Evolutionary conservation across 2,329 filamentous ascomycete species (phyloP).

Genomic region (Hypoxylon sp.): DNA sequence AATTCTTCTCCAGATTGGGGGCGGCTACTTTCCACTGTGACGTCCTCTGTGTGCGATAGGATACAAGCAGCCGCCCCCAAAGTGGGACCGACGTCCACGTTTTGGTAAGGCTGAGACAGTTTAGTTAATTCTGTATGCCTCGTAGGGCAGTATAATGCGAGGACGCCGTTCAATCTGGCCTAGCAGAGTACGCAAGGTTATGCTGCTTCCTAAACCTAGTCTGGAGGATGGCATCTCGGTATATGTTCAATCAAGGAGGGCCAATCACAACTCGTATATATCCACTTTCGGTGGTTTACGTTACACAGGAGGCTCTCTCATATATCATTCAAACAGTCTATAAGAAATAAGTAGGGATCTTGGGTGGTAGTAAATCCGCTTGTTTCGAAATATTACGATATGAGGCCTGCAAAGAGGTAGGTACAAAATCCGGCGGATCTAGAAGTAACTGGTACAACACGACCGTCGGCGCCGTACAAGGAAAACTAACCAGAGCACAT

Average conservation of each 20-base stretch:
- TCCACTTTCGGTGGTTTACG: not conserved
- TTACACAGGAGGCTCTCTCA: constrained; percentile 27
- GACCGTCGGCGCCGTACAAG: not conserved
- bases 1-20: constrained; percentile 40
- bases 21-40: constrained; percentile 21
- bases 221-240: not conserved
- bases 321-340: not conserved
- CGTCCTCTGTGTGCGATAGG: constrained; percentile 8
- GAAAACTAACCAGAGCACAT: constrained; percentile 2
- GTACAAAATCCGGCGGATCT: constrained; percentile 9
- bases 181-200: constrained; percentile 2
- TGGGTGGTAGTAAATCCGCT: not conserved
- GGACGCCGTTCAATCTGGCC: not conserved
- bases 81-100: constrained; percentile 38
- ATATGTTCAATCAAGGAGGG: not conserved
- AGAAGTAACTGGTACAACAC: constrained; percentile 4
- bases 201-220: not conserved
- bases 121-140: constrained; percentile 18
- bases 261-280: not conserved
- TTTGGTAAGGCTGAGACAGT: constrained; percentile 43
- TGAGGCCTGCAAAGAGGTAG: not conserved
- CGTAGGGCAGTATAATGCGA: constrained; percentile 29
- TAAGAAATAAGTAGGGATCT: not conserved
- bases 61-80: constrained; percentile 36
- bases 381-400: not conserved